Percentiles rank a stretch among this genome's conserved stretches.
These are phyloP conservation scores for Diplodia sapinea DNA, from an alignment of 2,329 filamentous ascomycete species.

Conservation along the genomic window DNA sequence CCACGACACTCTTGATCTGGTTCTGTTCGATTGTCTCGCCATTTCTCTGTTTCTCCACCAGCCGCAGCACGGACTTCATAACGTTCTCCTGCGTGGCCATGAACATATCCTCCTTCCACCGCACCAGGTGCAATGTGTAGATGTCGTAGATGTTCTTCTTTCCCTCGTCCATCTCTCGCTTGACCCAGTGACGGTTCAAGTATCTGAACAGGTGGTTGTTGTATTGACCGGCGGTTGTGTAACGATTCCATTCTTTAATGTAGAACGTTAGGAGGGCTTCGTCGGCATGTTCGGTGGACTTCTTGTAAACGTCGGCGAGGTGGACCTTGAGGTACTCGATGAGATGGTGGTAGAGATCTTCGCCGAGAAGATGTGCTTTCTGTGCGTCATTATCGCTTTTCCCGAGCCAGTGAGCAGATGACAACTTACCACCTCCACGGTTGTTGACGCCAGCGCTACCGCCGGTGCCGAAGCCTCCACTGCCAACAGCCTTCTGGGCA, in stretches of 20 bases:
- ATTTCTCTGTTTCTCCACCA: slow-evolving; percentile 96
- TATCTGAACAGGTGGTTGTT: slow-evolving; percentile 97
- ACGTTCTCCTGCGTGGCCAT: slow-evolving; percentile 81
- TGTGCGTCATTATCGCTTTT: not conserved
- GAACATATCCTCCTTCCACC: slow-evolving; percentile 94
- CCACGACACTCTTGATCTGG: slow-evolving; percentile 96
- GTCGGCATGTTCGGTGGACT: slow-evolving; percentile 81
- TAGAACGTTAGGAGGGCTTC: slow-evolving; percentile 92
- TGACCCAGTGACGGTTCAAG: slow-evolving; percentile 98
- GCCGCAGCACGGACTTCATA: slow-evolving; percentile 91
- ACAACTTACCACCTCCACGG: slow-evolving; percentile 66
- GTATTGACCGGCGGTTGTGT: slow-evolving; percentile 94
- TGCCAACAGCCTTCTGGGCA: slow-evolving; percentile 87
- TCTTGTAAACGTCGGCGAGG: slow-evolving; percentile 70
- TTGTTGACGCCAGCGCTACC: slow-evolving; percentile 56
- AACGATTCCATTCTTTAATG: slow-evolving; percentile 94
- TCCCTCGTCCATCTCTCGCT: slow-evolving; percentile 96
- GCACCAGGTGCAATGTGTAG: slow-evolving; percentile 93
- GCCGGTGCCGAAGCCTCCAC: slow-evolving; percentile 48
- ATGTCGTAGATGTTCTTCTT: slow-evolving; percentile 99
- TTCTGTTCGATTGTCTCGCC: slow-evolving; percentile 97
- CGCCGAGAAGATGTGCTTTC: slow-evolving; percentile 87
- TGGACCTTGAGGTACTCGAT: slow-evolving; percentile 83
- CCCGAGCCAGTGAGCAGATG: not conserved
- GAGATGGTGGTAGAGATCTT: slow-evolving; percentile 92